phyloP scores from a whole-genome alignment of 2,329 filamentous ascomycete species.

The Emericellopsis atlantica region DNA sequence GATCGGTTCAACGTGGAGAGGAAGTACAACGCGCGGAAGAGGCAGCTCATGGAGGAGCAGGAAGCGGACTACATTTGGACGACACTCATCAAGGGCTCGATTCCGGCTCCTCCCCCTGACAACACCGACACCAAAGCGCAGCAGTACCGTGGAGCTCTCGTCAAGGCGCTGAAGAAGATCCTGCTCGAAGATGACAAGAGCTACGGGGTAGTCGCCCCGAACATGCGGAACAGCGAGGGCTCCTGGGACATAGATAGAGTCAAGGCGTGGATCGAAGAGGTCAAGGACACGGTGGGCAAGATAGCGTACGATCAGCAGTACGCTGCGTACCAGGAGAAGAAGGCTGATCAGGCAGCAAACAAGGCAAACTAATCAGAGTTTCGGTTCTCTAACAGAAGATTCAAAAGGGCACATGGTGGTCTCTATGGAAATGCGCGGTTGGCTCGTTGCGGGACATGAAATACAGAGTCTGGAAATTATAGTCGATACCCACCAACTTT shows the following conservation, averaged over 20 bases:
- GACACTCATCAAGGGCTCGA: slow-evolving; percentile 24
- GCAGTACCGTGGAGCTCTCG: slow-evolving; percentile 17
- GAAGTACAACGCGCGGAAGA: slow-evolving; percentile 30
- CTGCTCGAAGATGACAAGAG: slow-evolving; percentile 29
- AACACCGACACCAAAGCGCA: slow-evolving; percentile 6
- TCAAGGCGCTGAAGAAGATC: slow-evolving; percentile 33
- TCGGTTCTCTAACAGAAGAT: no score
- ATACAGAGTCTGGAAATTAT: no score
- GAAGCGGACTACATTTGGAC: slow-evolving; percentile 30
- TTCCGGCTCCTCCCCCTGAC: slow-evolving; percentile 7
- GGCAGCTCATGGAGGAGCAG: slow-evolving; percentile 25
- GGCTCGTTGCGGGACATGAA: no score
- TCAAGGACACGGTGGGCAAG: slow-evolving; percentile 23
- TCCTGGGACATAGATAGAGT: slow-evolving; percentile 30
- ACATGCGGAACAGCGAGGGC: slow-evolving; percentile 20
- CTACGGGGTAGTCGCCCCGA: slow-evolving; percentile 19
- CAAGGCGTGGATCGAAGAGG: slow-evolving; percentile 23
- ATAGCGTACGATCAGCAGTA: background rate
- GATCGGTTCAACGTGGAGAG: slow-evolving; percentile 29
- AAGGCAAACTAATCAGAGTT: no score
- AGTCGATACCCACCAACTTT: no score
- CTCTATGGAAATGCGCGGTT: no score
- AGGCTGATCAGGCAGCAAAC: background rate
- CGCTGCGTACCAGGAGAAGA: background rate
- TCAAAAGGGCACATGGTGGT: no score